phyloP scores from a whole-genome alignment of 2,329 filamentous ascomycete genomes.

The Ilyonectria destructans region DNA sequence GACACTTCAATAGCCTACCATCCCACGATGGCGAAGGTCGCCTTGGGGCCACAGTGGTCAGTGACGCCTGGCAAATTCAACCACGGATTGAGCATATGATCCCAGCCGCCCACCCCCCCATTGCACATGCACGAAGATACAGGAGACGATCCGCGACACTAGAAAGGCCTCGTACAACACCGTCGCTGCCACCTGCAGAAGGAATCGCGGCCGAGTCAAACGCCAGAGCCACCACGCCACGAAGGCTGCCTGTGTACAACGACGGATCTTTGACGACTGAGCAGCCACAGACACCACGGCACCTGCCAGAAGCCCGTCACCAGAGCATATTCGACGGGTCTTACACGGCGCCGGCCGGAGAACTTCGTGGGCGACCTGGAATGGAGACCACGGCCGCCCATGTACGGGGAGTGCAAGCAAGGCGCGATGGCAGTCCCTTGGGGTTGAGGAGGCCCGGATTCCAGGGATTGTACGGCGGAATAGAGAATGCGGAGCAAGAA shows the following conservation, averaged over 20 bases:
- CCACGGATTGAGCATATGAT: neutral
- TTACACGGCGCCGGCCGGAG: conserved; percentile 41
- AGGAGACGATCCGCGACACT: neutral
- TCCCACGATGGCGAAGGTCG: neutral
- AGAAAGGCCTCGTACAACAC: neutral
- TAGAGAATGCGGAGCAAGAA: conserved; percentile 64
- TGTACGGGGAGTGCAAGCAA: conserved; percentile 32
- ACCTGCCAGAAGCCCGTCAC: conserved; percentile 46
- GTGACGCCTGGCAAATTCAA: neutral
- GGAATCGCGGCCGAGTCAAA: neutral
- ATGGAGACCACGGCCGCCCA: conserved; percentile 13
- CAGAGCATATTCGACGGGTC: conserved; percentile 43
- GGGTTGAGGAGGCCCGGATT: conserved; percentile 63
- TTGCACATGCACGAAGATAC: neutral
- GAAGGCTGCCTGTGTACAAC: conserved; percentile 42
- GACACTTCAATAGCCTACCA: neutral
- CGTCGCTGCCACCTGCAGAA: neutral
- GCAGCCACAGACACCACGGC: conserved; percentile 45
- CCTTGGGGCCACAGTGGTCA: no score
- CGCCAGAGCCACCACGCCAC: neutral
- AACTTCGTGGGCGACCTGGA: conserved; percentile 24
- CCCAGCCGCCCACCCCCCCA: neutral
- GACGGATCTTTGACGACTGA: conserved; percentile 35
- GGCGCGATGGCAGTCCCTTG: conserved; percentile 54
- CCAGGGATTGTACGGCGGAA: conserved; percentile 64